Conservation (phyloP, 1,284 basidiomycete genomes). For the Porodaedalea pini region DNA sequence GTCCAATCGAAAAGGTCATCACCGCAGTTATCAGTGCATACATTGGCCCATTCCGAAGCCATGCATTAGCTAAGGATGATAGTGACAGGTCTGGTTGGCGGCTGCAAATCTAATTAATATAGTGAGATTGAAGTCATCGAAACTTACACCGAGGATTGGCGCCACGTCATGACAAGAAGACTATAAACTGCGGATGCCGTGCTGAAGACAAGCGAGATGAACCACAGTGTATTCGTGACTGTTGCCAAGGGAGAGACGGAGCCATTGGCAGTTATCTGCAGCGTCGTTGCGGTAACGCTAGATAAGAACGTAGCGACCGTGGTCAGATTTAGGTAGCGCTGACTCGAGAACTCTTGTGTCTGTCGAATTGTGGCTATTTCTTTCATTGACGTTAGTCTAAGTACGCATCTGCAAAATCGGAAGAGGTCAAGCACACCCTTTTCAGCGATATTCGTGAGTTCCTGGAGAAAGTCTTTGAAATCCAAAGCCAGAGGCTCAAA, state of each 20-base stretch:
- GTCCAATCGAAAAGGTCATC: not conserved
- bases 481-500: not conserved
- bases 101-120: not conserved
- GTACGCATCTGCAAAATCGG: not conserved
- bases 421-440: not conserved
- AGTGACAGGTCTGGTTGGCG: not conserved
- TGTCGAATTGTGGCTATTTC: not conserved
- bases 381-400: not conserved
- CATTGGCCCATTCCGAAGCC: not conserved
- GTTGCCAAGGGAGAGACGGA: not conserved
- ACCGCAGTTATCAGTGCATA: not conserved
- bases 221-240: slow-evolving; percentile 1
- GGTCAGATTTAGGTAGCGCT: slow-evolving; percentile 4
- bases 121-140: not conserved
- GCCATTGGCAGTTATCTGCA: slow-evolving; percentile 1
- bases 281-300: slow-evolving; percentile 13
- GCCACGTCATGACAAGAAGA: slow-evolving; percentile 13
- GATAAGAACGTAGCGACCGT: slow-evolving; percentile 13
- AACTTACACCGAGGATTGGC: slow-evolving; percentile 3
- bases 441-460: not conserved
- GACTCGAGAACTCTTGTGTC: not conserved
- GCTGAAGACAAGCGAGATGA: slow-evolving; percentile 11
- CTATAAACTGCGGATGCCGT: slow-evolving; percentile 11
- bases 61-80: not conserved
- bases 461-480: not conserved